Percentiles rank a stretch among this genome's conserved stretches.
phyloP scores from a whole-genome alignment of 352 stramenopile genomes.

The Phytophthora meadii region DNA sequence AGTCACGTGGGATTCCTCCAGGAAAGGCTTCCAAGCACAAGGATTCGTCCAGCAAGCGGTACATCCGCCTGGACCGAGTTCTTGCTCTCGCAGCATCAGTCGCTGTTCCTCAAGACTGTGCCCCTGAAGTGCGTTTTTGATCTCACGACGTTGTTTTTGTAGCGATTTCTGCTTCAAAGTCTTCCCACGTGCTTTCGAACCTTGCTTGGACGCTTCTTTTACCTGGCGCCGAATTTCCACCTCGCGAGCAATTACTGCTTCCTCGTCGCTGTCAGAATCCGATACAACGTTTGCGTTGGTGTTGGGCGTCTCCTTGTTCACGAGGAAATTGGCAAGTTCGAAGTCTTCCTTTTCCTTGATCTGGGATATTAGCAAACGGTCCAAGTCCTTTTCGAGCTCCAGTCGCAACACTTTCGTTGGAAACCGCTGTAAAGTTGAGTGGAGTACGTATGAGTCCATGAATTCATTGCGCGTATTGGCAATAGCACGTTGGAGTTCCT shows the following conservation, averaged over 20 bases:
- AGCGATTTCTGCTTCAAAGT: slow-evolving; percentile 63
- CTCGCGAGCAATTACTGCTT: slow-evolving; percentile 70
- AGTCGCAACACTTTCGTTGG: slow-evolving; percentile 87
- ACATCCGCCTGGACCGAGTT: slow-evolving; percentile 78
- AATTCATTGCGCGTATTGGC: slow-evolving; percentile 84
- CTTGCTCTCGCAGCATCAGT: slow-evolving; percentile 64
- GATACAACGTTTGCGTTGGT: slow-evolving; percentile 40
- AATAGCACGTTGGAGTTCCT: slow-evolving; percentile 90
- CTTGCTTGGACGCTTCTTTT: slow-evolving; percentile 43
- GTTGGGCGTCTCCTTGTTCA: slow-evolving; percentile 11
- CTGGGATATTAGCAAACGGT: slow-evolving; percentile 89
- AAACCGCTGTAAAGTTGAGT: slow-evolving; percentile 91
- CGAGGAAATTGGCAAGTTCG: slow-evolving; percentile 60
- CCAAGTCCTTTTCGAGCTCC: slow-evolving; percentile 93
- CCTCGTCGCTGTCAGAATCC: slow-evolving; percentile 77
- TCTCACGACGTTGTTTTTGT: slow-evolving; percentile 77
- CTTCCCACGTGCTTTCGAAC: slow-evolving; percentile 58
- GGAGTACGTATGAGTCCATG: slow-evolving; percentile 91
- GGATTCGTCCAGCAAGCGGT: slow-evolving; percentile 83
- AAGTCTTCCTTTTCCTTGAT: slow-evolving; percentile 77
- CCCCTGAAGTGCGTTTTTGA: slow-evolving; percentile 72
- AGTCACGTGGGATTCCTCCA: slow-evolving; percentile 56
- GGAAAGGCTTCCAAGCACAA: slow-evolving; percentile 69
- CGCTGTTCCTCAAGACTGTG: slow-evolving; percentile 73
- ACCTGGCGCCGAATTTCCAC: slow-evolving; percentile 38